Evolutionary conservation across 1,284 basidiomycete species (phyloP), one percentile per base, ranked within the genome.

Genomic region (Uromyces viciae-fabae): DNA sequence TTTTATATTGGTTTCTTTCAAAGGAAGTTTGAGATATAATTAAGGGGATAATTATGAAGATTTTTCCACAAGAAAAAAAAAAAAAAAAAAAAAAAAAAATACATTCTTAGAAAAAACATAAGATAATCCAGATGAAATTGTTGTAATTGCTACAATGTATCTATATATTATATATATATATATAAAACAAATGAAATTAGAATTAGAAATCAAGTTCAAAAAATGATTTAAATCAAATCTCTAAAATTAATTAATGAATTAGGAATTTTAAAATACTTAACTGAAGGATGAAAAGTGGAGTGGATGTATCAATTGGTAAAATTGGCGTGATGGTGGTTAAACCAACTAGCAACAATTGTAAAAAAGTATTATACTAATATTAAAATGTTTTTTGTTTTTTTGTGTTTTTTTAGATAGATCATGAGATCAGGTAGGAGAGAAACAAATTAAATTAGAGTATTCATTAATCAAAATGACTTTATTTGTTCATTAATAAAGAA

Each of bases 271-370:
- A 22, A 56, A 56, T 60, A 69, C 49, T 78, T 33, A 71, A 78
- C 91, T 92, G 91, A 75, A 92, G 85, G 25, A 87, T 90, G 62
- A 89, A 87, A 11, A 96, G 86, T 38, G 89, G 88, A 38, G 88
- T 72, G 3, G 87, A 86, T 3, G 93, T 86, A 64, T 92, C 90
- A 54, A 90, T 86, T 0, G 92, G 90, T 1, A 95, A 85, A 40
- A 98, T 88, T 0, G 95, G 95, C 68, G 90, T 91, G 66, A 97
- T 88, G 0, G 95, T 97, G 0, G 94, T 94, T 0, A 89, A 86
- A 0, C 94, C 95, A 91, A 99, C 96, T 15, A 98, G 88, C 3
- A 92, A 85, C 7, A 99, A 90, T 86, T 99, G 96, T 2, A 98
- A 88, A 8, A 93, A 92, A 0, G 96, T 99, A 86, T 99, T 99